Conservation (phyloP, 75 land plant genomes). For the Azolla pinnata region DNA sequence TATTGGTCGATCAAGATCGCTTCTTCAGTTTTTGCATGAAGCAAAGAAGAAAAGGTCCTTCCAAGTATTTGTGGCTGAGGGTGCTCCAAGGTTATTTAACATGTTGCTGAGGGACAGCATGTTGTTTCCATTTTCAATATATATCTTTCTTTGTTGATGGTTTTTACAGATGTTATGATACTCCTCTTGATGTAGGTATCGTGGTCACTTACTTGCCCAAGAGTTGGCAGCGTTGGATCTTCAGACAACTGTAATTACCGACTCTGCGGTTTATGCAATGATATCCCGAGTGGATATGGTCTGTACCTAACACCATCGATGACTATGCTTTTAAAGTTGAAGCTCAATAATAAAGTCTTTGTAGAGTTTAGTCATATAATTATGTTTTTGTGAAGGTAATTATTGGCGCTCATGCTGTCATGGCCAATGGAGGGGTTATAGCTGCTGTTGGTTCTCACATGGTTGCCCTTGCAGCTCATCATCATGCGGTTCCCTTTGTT, state of each 20-base stretch:
- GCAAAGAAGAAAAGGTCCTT: constrained; percentile 94
- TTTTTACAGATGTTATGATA: not conserved
- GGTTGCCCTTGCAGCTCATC: constrained; percentile 96
- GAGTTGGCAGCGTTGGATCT: constrained; percentile 68
- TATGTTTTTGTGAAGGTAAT: constrained; percentile 49
- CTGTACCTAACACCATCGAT: not conserved
- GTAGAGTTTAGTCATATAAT: not conserved
- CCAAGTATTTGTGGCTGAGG: constrained; percentile 95
- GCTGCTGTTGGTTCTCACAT: constrained; percentile 91
- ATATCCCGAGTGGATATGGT: constrained; percentile 99
- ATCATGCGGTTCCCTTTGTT: constrained; percentile 98
- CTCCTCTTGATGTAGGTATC: constrained; percentile 46
- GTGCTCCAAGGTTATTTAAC: constrained; percentile 99
- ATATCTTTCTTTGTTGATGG: too few relatives aligned
- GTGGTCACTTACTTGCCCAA: constrained; percentile 85
- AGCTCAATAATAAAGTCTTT: not conserved
- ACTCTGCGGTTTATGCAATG: constrained; percentile 99
- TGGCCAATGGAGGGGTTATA: constrained; percentile 98
- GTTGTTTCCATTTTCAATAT: too few relatives aligned
- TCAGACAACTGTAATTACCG: constrained; percentile 92
- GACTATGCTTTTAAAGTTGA: not conserved
- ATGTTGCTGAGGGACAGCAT: too few relatives aligned
- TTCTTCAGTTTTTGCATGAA: constrained; percentile 82
- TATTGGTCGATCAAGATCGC: constrained; percentile 79
- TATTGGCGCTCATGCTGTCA: constrained; percentile 98